Evolutionary conservation across 1,284 basidiomycete species (phyloP), one percentile per base, ranked within the genome.

Genomic region (Sparassis latifolia): DNA sequence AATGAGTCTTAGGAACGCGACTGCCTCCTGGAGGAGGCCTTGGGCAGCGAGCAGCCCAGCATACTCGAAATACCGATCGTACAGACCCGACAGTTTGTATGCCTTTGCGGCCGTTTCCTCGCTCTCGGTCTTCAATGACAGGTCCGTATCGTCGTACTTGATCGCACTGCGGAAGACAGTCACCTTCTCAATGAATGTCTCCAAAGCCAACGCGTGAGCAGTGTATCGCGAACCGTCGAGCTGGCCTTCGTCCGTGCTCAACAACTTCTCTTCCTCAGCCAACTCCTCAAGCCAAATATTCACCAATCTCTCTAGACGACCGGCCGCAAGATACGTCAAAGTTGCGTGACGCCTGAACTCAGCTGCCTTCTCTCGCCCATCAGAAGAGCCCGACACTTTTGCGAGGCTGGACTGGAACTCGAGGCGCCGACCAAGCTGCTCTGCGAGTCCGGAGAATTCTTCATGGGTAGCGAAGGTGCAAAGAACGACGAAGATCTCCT

Each of bases 111-210:
- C 75, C 1, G 73, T 71, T 51, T 79, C 76, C 2, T 60, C 60
- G 20, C 60, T 63, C 2, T 59, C 55, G 3, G 64, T 54, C 7
- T 60, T 56, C 49, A 68, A 60, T 4, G 60, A 59, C 37, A 98
- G 74, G 58, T 97, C 94, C 33, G 75, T 69, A 66, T 99, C 96
- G 55, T 84, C 77, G 67, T 97, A 99, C 38, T 80, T 81, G 48
- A 92, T 91, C 0, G 96, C 96, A 50, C 82, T 79, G 55, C 91
- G 86, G 81, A 99, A 99, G 40, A 97, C 85, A 1, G 92, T 86
- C 41, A 98, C 93, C 72, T 99, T 99, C 70, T 99, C 96, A 63
- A 98, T 82, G 71, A 99, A 96, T 0, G 88, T 88, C 69, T 98
- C 94, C 33, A 99, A 72, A 1, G 95, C 93, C 45, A 86, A 79